Conservation (phyloP, 441 rosid species). For the Biscutella laevigata region DNA sequence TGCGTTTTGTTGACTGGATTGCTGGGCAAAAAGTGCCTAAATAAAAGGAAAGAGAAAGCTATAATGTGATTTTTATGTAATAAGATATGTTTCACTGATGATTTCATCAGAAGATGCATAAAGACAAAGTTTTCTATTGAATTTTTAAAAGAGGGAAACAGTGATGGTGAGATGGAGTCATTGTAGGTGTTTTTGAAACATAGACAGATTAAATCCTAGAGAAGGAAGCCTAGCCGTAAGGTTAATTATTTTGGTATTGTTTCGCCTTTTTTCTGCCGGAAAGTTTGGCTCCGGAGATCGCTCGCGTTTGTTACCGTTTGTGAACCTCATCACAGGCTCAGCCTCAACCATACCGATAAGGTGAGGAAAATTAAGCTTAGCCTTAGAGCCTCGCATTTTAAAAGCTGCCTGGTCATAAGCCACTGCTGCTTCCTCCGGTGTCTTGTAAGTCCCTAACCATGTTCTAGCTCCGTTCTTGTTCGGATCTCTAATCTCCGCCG, state of each 20-base stretch:
- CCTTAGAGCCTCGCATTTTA: slow-evolving; percentile 34
- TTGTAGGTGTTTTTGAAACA: background rate
- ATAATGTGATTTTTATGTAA: background rate
- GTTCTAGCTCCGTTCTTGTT: slow-evolving; percentile 28
- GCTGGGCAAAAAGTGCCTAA: background rate
- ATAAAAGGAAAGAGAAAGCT: background rate
- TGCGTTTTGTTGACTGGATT: background rate
- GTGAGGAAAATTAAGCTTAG: slow-evolving; percentile 40
- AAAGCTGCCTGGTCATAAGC: slow-evolving; percentile 36
- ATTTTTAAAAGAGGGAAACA: background rate
- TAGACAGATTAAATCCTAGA: slow-evolving; percentile 1
- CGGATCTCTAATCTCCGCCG: slow-evolving; percentile 42
- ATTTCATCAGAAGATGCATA: background rate
- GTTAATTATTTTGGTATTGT: slow-evolving; percentile 20
- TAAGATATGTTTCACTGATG: background rate
- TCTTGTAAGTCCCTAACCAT: slow-evolving; percentile 40
- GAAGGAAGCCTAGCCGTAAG: slow-evolving; percentile 17
- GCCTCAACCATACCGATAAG: slow-evolving; percentile 23
- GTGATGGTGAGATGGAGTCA: background rate
- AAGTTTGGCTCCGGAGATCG: slow-evolving; percentile 17
- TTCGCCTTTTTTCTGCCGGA: slow-evolving; percentile 9
- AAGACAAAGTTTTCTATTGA: too few relatives aligned
- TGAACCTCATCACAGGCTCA: slow-evolving; percentile 25
- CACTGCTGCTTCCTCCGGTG: slow-evolving; percentile 34
- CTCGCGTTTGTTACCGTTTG: slow-evolving; percentile 22